These are phyloP conservation scores for Triadica sebifera DNA, from an alignment of 345 rosid species.

Conservation along the genomic window DNA sequence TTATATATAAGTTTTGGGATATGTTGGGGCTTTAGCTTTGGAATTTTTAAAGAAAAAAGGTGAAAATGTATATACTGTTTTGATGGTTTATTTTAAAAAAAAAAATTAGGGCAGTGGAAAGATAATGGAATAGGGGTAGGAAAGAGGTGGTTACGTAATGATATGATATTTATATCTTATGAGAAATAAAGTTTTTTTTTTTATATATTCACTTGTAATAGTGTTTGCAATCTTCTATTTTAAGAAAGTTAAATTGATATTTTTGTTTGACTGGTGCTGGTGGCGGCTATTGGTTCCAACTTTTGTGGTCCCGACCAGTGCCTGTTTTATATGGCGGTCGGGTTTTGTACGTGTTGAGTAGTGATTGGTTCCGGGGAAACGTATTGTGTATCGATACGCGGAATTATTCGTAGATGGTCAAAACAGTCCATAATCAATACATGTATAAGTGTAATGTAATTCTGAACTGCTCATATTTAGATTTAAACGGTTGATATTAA, in stretches of 20 bases:
- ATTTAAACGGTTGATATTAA: no score
- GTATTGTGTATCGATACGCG: constrained; percentile 24
- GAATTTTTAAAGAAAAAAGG: not conserved
- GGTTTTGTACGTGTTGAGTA: constrained; percentile 21
- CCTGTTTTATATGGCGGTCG: not conserved
- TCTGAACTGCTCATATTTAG: no score
- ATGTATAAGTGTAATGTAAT: no score
- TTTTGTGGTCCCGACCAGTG: not conserved
- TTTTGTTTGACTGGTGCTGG: not conserved
- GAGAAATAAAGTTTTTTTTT: not conserved
- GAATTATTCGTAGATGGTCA: constrained; percentile 24
- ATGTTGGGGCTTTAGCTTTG: not conserved
- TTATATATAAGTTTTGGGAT: constrained; percentile 33
- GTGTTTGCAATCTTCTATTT: not conserved
- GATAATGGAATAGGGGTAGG: not conserved
- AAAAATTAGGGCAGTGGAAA: not conserved
- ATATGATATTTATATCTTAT: not conserved
- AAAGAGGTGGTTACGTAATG: not conserved
- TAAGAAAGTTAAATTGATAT: not conserved
- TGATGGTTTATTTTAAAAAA: not conserved
- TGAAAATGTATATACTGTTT: constrained; percentile 27
- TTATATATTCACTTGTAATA: not conserved
- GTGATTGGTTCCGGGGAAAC: constrained; percentile 14
- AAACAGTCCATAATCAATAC: no score
- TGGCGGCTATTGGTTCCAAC: no score